A percentile compares a stretch with the other conserved stretches of the same genome.
Conservation (phyloP, 148 eudicot species). For the Rhododendron vialii region DNA sequence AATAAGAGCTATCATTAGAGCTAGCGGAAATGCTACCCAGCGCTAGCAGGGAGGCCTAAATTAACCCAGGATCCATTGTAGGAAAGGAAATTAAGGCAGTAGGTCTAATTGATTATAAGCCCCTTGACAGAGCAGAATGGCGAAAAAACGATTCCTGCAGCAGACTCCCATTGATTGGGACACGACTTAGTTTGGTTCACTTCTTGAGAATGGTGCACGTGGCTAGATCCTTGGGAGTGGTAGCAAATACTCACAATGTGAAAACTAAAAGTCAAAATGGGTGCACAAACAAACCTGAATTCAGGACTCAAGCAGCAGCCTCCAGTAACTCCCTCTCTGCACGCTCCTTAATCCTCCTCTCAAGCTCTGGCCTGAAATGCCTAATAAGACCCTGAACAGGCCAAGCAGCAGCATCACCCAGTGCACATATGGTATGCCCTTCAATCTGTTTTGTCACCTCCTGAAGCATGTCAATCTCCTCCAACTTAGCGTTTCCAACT, state of each 20-base stretch:
- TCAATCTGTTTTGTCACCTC: conserved; percentile 96
- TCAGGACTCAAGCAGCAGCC: conserved; percentile 58
- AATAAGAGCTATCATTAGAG: background rate
- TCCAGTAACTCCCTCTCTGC: conserved; percentile 74
- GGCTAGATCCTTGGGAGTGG: background rate
- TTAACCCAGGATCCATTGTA: background rate
- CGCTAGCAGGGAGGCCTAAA: background rate
- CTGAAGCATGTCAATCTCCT: conserved; percentile 94
- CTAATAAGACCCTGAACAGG: conserved; percentile 97
- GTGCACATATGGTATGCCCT: conserved; percentile 94
- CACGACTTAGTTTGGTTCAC: background rate
- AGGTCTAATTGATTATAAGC: background rate
- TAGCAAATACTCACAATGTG: background rate
- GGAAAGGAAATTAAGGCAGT: background rate
- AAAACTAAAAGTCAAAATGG: background rate
- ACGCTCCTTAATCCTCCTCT: conserved; percentile 75
- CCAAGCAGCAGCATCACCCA: conserved; percentile 99
- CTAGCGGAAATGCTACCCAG: background rate
- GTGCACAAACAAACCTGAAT: conserved; percentile 36
- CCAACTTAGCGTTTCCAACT: conserved; percentile 86
- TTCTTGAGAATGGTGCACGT: background rate
- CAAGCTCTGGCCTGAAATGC: conserved; percentile 92
- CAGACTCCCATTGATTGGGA: background rate
- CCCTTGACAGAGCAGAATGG: background rate
- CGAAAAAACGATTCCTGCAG: background rate